Conservation (phyloP, 768 basidiomycete genomes). For the Suillus alpinus region DNA sequence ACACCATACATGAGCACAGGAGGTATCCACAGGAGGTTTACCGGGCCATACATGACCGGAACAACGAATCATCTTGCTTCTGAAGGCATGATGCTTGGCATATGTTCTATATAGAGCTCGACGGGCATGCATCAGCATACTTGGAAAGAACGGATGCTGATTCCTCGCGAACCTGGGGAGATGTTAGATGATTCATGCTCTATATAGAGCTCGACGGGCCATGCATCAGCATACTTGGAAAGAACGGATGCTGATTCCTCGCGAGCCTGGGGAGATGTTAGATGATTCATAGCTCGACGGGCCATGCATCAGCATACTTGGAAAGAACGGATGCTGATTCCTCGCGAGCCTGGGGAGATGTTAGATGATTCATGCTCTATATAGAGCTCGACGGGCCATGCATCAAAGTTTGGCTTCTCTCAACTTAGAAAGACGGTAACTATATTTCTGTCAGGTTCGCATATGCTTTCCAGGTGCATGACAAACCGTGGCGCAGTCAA, state of each 20-base stretch:
- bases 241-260: not conserved
- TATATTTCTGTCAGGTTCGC: too few species aligned
- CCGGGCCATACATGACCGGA: not conserved
- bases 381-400: too few species aligned
- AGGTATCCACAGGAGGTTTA: not conserved
- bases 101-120: not conserved
- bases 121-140: constrained; percentile 4
- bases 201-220: constrained; percentile 1
- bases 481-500: too few species aligned
- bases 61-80: not conserved
- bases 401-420: too few species aligned
- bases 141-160: not conserved
- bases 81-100: not conserved
- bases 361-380: too few species aligned
- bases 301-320: too few species aligned
- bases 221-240: constrained; percentile 1
- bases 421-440: too few species aligned
- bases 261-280: not conserved
- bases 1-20: not conserved
- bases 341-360: too few species aligned
- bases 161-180: not conserved
- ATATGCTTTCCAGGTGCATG: too few species aligned
- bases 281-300: not conserved
- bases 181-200: not conserved
- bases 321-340: too few species aligned